Evolutionary conservation across 169 alveolate species (phyloP).

Genomic region (Cryptosporidium andersoni): DNA sequence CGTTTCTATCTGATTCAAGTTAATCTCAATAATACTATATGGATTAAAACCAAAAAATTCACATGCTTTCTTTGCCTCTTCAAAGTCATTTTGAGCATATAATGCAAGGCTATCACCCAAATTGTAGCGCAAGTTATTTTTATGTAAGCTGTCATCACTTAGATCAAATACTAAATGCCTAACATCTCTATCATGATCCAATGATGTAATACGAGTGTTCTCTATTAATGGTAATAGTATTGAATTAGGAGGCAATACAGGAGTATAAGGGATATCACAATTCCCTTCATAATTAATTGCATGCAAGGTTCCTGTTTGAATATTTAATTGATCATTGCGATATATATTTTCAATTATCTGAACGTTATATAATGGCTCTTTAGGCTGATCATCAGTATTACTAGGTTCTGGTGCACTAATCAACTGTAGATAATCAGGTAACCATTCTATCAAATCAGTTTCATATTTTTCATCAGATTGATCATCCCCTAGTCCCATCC

Average conservation of each 20-base stretch:
- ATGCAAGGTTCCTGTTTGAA: constrained; percentile 17
- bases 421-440: constrained; percentile 71
- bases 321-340: constrained; percentile 15
- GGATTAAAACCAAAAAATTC: constrained; percentile 43
- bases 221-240: constrained; percentile 40
- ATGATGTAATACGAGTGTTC: constrained; percentile 66
- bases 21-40: constrained; percentile 13
- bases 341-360: background rate
- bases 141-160: constrained; percentile 1
- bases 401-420: constrained; percentile 71
- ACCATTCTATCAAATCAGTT: constrained; percentile 73
- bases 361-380: constrained; percentile 27
- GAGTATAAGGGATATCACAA: constrained; percentile 9
- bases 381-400: constrained; percentile 55
- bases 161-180: constrained; percentile 70
- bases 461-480: constrained; percentile 75
- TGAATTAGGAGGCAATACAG: constrained; percentile 70
- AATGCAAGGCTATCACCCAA: constrained; percentile 72
- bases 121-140: background rate
- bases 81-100: constrained; percentile 61
- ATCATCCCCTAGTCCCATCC: constrained; percentile 74
- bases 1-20: constrained; percentile 24
- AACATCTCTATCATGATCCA: constrained; percentile 67
- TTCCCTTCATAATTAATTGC: background rate
- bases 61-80: constrained; percentile 43